phyloP scores from a whole-genome alignment of 129 eudicot genomes.

The Mikania micrantha region DNA sequence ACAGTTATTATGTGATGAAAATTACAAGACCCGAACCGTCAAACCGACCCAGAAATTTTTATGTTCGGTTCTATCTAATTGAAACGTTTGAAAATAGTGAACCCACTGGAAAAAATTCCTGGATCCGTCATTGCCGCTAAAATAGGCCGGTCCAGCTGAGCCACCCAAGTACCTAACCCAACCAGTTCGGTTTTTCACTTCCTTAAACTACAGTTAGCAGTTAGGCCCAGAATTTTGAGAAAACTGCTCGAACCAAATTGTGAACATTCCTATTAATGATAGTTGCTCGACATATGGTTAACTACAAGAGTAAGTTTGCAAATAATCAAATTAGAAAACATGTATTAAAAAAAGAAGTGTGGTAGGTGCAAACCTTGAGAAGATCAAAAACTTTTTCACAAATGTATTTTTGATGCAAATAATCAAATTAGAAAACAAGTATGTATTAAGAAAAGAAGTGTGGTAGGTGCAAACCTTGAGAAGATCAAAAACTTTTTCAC shows the following conservation, averaged over 20 bases:
- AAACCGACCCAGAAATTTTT: too few species aligned
- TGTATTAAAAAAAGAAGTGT: background rate
- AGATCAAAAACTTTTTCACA: slow-evolving; percentile 98
- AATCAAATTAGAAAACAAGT: background rate
- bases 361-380: slow-evolving; percentile 59
- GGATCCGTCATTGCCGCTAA: too few species aligned
- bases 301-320: background rate
- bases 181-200: too few species aligned
- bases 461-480: slow-evolving; percentile 57
- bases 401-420: slow-evolving; percentile 88
- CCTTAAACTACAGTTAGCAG: too few species aligned
- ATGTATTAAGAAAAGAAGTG: background rate
- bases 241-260: background rate
- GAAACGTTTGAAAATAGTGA: too few species aligned
- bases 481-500: slow-evolving; percentile 97
- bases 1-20: too few species aligned
- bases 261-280: background rate
- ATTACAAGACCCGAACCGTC: too few species aligned
- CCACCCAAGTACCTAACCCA: too few species aligned
- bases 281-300: background rate
- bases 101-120: too few species aligned
- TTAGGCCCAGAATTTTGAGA: background rate
- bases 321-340: background rate
- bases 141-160: background rate
- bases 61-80: too few species aligned